Evolutionary conservation across 2,329 filamentous ascomycete species (phyloP), one percentile per base, ranked within the genome.

Genomic region (Ascochyta rabiei): DNA sequence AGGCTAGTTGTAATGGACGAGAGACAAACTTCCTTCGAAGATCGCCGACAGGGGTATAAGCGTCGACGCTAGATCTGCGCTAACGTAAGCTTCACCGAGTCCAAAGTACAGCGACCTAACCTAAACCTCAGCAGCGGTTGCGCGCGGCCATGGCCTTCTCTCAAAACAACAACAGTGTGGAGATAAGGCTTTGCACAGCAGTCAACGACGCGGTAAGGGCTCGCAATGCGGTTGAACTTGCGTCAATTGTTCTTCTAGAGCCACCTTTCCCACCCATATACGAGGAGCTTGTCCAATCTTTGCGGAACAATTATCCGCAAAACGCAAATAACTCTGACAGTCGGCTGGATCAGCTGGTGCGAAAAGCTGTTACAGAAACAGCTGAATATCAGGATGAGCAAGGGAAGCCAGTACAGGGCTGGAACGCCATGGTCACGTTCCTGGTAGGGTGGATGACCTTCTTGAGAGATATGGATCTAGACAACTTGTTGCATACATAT

Each of bases 371-470:
- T 56, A 84, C 87, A 7, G 67, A 73, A 50, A 69, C 67, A 16
- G 62, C 56, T 13, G 71, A 71, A 40, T 83, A 88, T 47, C 82
- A 89, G 37, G 82, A 85, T 2, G 79, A 81, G 0, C 85, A 89
- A 46, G 87, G 86, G 1, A 58, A 66, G 33, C 66, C 66, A 6
- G 56, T 73, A 12, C 86, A 87, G 7, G 81, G 83, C 0, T 96
- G 91, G 91, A 84, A 86, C 0, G 85, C 89, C 1, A 91, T 96
- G 71, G 80, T 89, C 44, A 83, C 86, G 2, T 96, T 96, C 69
- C 85, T 96, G 73, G 89, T 86, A 65, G 86, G 91, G 44, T 97
- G 96, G 68, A 81, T 96, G 60, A 80, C 84, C 39, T 96, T 93
- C 66, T 85, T 93, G 80, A 81, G 92, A 51, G 90, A 96, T 67